Evolutionary conservation across 192 early-diverging fungal genomes (phyloP), one percentile per base, ranked within the genome.

Genomic region (Glomus cerebriforme): DNA sequence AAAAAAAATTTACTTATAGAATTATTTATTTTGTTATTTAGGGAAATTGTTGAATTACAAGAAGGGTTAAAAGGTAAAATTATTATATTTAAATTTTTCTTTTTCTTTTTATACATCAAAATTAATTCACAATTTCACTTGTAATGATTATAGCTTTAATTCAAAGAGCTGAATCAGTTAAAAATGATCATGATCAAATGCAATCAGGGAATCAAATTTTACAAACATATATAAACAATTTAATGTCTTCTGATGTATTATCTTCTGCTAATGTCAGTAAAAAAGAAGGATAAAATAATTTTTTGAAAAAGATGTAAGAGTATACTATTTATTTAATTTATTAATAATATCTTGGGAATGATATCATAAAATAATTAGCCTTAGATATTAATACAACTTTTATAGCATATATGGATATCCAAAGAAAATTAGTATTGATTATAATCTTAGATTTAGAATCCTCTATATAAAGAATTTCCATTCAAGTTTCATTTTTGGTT

Each of bases 151-250:
- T 69, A 78, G 77, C 77, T 26, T 37, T 78, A 49, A 59, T 66
- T 62, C 29, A 78, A 54, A 63, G 29, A 26, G 49, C 66, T 3
- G 77, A 78, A 59, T 31, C 77, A 59, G 65, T 78, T 24, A 78
- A 78, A 69, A 17, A 69, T 15, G 77, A 78, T 17, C 47, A 78
- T 69, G 66, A 78, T 59, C 64, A 78, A 78, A 78, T 35, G 24
- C 77, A 78, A 68, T 63, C 77, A 34, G 49, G 65, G n/a, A 78
- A 78, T 68, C 77, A 78, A 35, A 78, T 78, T 8, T 32, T 78
- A 68, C 77, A 78, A 32, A 78, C 77, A 7, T 78, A 78, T 37
- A 78, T 78, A n/a, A 78, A 78, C 13, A 78, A 78, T 69, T 35
- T 78, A 69, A 78, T 78, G 77, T 67, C 77, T 27, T 78, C 77